phyloP scores from a whole-genome alignment of 202 grass and related monocot genomes.

The Setaria viridis region DNA sequence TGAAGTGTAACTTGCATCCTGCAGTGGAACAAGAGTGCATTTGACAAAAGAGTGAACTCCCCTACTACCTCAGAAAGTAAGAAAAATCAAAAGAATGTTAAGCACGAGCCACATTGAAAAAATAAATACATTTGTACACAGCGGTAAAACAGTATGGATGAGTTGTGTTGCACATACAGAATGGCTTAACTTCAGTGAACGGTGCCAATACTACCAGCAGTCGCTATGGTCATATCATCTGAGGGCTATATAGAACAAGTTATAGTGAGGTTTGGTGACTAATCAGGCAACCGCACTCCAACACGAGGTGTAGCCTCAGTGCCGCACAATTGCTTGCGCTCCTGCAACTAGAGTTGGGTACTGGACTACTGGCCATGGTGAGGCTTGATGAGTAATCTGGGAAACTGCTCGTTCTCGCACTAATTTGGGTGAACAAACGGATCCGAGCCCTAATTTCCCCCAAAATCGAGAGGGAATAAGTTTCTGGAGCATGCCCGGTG shows the following conservation, averaged over 20 bases:
- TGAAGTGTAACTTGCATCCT: constrained; percentile 29
- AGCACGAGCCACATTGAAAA: not conserved
- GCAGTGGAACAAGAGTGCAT: not conserved
- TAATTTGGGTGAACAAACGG: not conserved
- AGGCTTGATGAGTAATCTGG: not conserved
- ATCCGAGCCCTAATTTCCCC: not conserved
- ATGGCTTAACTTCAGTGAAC: not conserved
- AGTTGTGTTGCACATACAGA: not conserved
- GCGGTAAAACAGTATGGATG: not conserved
- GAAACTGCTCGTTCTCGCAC: not conserved
- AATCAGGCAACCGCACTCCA: not conserved
- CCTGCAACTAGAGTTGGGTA: not conserved
- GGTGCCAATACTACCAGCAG: not conserved
- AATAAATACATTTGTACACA: not conserved
- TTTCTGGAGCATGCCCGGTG: not conserved
- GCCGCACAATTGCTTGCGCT: not conserved
- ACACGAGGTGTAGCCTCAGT: not conserved
- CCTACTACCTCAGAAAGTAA: not conserved
- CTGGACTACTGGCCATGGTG: not conserved
- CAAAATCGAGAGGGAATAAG: not conserved
- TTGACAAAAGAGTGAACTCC: not conserved
- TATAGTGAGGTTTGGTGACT: constrained; percentile 2
- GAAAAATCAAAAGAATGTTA: not conserved
- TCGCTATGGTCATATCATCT: not conserved
- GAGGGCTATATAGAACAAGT: not conserved